Conservation (phyloP, 129 eudicot species). For the Lactuca saligna region DNA sequence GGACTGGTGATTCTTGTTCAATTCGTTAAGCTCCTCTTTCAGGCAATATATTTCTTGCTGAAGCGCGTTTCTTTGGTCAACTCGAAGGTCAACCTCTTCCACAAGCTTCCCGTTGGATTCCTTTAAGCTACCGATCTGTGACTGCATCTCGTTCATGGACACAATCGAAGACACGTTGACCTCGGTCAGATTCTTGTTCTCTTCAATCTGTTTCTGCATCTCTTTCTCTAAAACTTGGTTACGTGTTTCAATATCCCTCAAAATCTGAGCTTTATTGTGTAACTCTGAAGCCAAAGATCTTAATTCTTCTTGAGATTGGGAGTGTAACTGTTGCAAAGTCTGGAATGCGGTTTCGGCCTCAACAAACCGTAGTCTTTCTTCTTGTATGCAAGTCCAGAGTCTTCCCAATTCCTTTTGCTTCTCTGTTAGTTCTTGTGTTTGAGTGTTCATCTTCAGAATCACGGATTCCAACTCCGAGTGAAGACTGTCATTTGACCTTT, state of each 20-base stretch:
- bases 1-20: slow-evolving; percentile 48
- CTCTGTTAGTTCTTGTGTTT: slow-evolving; percentile 71
- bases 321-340: slow-evolving; percentile 70
- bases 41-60: slow-evolving; percentile 90
- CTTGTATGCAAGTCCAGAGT: slow-evolving; percentile 84
- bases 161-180: slow-evolving; percentile 52
- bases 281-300: slow-evolving; percentile 64
- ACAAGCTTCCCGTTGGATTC: slow-evolving; percentile 66
- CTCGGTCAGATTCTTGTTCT: slow-evolving; percentile 61
- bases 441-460: slow-evolving; percentile 53
- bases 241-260: slow-evolving; percentile 49
- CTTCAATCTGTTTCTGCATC: slow-evolving; percentile 58
- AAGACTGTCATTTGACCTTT: slow-evolving; percentile 65
- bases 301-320: slow-evolving; percentile 82
- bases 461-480: slow-evolving; percentile 60
- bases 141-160: slow-evolving; percentile 56
- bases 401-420: slow-evolving; percentile 91
- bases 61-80: slow-evolving; percentile 85
- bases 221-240: slow-evolving; percentile 59
- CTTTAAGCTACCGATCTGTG: slow-evolving; percentile 54
- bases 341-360: slow-evolving; percentile 93
- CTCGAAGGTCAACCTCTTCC: slow-evolving; percentile 74
- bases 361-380: slow-evolving; percentile 78
- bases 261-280: slow-evolving; percentile 53
- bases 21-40: slow-evolving; percentile 72